These are phyloP conservation scores for Biscutella auriculata DNA, from an alignment of 441 rosid genomes.

Conservation along the genomic window DNA sequence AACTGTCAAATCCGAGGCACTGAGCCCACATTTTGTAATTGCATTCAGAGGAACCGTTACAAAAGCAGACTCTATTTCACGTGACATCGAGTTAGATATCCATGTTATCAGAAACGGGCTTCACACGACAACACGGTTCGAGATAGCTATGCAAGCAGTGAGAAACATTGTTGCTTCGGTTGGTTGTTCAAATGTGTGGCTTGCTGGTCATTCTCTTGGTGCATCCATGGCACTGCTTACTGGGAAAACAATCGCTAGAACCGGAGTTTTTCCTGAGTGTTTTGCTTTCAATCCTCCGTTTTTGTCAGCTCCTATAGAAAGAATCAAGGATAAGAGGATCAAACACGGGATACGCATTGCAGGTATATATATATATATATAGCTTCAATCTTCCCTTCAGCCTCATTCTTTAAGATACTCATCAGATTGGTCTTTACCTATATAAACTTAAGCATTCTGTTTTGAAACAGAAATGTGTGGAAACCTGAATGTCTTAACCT, in stretches of 20 bases:
- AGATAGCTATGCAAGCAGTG: conserved; percentile 70
- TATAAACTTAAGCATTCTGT: too few relatives aligned
- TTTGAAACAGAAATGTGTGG: too few relatives aligned
- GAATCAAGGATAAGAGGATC: conserved; percentile 54
- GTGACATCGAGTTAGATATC: conserved; percentile 60
- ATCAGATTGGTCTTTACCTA: not conserved
- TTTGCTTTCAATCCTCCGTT: conserved; percentile 84
- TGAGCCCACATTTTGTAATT: conserved; percentile 50
- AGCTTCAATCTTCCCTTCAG: not conserved
- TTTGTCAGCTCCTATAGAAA: conserved; percentile 66
- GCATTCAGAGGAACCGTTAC: conserved; percentile 79
- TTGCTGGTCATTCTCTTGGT: conserved; percentile 91
- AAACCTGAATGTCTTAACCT: too few relatives aligned
- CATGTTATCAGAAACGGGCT: conserved; percentile 61
- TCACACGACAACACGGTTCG: conserved; percentile 63
- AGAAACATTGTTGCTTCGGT: conserved; percentile 53
- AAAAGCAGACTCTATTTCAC: conserved; percentile 56
- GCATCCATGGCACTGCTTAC: conserved; percentile 76
- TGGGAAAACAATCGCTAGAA: conserved; percentile 66
- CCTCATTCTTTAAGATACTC: not conserved
- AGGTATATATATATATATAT: too few relatives aligned
- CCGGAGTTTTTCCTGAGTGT: conserved; percentile 41
- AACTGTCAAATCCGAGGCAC: conserved; percentile 17
- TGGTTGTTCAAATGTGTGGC: conserved; percentile 65
- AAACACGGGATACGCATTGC: conserved; percentile 68